Evolutionary conservation across 2,329 filamentous ascomycete genomes (phyloP).

Genomic region (Fusarium vanettenii): DNA sequence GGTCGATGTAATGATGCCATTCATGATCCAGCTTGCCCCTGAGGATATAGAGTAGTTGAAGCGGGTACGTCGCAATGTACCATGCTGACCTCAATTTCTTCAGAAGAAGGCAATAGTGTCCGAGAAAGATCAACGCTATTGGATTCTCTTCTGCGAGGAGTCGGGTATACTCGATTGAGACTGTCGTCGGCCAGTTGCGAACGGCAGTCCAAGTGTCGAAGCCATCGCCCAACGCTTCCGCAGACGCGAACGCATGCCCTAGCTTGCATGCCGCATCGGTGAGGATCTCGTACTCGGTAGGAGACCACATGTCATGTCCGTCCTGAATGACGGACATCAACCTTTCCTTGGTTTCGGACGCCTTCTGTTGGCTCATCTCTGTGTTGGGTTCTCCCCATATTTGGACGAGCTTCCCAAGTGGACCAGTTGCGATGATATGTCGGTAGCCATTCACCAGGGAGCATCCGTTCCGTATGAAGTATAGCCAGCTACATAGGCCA

Average conservation of each 20-base stretch:
- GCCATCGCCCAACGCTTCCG: neutral
- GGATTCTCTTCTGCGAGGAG: conserved; percentile 9
- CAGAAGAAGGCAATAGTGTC: conserved; percentile 18
- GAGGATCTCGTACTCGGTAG: neutral
- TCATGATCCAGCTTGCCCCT: neutral
- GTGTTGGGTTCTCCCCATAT: conserved; percentile 7
- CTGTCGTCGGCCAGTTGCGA: conserved; percentile 4
- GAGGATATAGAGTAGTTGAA: neutral
- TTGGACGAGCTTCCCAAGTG: neutral
- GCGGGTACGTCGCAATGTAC: neutral
- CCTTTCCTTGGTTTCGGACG: neutral
- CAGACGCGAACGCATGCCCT: neutral
- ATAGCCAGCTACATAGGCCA: conserved; percentile 4
- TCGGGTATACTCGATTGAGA: conserved; percentile 8
- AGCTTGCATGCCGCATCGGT: neutral
- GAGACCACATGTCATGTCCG: neutral
- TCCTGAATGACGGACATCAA: neutral
- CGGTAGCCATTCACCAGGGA: conserved; percentile 5
- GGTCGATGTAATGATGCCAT: neutral
- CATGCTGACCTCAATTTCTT: conserved; percentile 5
- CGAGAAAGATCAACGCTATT: conserved; percentile 8
- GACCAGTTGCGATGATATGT: conserved; percentile 8
- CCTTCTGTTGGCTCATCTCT: neutral
- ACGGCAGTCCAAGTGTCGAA: conserved; percentile 10
- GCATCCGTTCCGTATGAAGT: conserved; percentile 19